Evolutionary conservation across 768 basidiomycete genomes (phyloP), one percentile per base, ranked within the genome.

Genomic region (Pulveroboletus frians): DNA sequence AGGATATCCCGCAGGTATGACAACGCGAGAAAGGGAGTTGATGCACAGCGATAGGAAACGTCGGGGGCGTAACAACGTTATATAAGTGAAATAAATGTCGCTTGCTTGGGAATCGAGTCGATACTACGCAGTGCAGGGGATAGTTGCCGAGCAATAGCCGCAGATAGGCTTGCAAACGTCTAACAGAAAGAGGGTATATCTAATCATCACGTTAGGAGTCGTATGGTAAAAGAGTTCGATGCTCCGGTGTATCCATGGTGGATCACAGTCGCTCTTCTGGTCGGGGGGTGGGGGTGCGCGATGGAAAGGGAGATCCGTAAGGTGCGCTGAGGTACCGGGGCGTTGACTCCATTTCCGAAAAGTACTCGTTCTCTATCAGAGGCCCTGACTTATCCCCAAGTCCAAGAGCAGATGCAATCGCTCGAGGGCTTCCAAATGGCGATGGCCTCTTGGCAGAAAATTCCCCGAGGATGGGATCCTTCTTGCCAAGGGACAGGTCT

Each of bases 381-480:
- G 57, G 39, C n/a, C 52, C 58, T 14, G 64, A 43, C 47, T 58
- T 71, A 8, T 58, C 73, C 37, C 55, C 56, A 18, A 77, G 55
- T 11, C 73, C 75, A 38, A 81, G 71, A 9, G 79, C 76, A 49
- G 71, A 73, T 9, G 78, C 76, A 50, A 80, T 69, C 18, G 71
- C 72, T 36, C 72, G 73, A 3, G 78, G 76, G 51, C 73, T 79
- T 18, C 73, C 75, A 53, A 78, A 78, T 5, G 76, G 71, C 20
- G 74, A 73, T 32, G 71, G 70, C 58, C 72, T 76, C 58, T 71
- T 71, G 23, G 71, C 66, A 35, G 71, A 58, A 53, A 83, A 78
- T 46, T 83, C 77, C 14, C 83, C 83, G 3, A 84, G 68, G 51
- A 85, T 83, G 20, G 80, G 80, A 47, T 76, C 77, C 50, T 75